Conservation (phyloP, 169 alveolate genomes). For the Plasmodium fragile region DNA sequence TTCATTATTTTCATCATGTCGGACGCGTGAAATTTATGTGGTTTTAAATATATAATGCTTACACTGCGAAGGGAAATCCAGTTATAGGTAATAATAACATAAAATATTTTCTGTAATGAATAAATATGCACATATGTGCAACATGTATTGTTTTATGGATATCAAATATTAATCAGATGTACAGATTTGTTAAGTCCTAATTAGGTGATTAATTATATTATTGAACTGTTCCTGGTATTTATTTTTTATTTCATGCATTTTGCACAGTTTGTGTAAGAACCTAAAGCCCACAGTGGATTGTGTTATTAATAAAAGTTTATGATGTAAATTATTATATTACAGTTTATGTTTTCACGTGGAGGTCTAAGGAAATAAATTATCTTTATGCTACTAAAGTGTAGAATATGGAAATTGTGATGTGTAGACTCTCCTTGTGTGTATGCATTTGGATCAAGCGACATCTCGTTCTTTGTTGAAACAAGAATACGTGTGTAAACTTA, state of each 20-base stretch:
- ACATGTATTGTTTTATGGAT: no score
- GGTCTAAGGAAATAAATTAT: background rate
- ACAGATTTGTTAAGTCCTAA: no score
- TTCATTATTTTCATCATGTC: background rate
- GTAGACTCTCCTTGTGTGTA: background rate
- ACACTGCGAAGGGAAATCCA: no score
- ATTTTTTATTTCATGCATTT: background rate
- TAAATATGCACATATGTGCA: no score
- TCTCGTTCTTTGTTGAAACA: background rate
- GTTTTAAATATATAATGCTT: no score
- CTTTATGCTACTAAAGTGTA: background rate
- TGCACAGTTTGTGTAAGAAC: background rate
- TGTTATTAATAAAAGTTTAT: background rate
- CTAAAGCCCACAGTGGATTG: background rate
- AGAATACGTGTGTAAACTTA: background rate
- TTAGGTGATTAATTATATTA: no score
- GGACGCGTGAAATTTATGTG: background rate
- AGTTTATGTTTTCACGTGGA: background rate
- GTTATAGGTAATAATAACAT: no score
- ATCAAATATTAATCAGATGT: no score
- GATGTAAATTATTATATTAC: background rate
- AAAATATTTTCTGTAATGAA: no score
- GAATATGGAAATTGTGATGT: background rate
- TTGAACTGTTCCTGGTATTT: background rate
- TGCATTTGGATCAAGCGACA: background rate